Base-by-base conservation (phyloP, 2,329 filamentous ascomycete genomes). In the Aureobasidium melanogenum region DNA sequence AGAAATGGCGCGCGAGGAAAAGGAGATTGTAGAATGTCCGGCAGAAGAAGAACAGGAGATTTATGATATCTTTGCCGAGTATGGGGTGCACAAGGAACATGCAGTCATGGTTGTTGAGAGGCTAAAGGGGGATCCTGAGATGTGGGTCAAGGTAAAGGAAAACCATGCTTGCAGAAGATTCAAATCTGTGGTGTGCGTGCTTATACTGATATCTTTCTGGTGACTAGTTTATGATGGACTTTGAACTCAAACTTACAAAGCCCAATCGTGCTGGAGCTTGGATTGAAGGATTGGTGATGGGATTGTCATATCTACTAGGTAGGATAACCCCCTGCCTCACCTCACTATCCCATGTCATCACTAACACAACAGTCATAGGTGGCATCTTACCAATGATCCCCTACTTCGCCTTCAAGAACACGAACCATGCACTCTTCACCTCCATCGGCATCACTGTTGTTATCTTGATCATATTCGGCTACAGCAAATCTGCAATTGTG, bases 391-490 rank as follows among this genome's bases (percentile, higher is more conserved):
- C 81, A 7, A 74, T 83, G 65, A 71, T 82, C 0, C 81, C 81
- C 0, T 83, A 83, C 67, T 82, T 83, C 64, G 68, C 69, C 22
- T 70, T 75, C 62, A 64, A 70, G 41, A 64, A 75, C 43, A 72
- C 77, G 28, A 66, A 72, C 38, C 7, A 15, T 17, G 78, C 76
- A 1, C 70, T 81, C 46, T 76, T 75, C 63, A 76, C 75, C 67
- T 80, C 77, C n/a, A 80, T 82, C 57, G 77, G 74, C n/a, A 76
- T 80, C 17, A 82, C 80, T 65, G 74, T 72, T 1, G 64, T 81
- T 22, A 75, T 79, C 1, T 68, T 83, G 30, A 71, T 82, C 51
- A 52, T 76, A 8, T 83, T 83, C 63, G 80, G 81, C 0, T 82
- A 77, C 64, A 72, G 73, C 34, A 82, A 82, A 69, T 32, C 46